Percentiles rank a stretch among this genome's conserved stretches.
Conservation (phyloP, 2,329 filamentous ascomycete genomes). For the Claviceps arundinis region DNA sequence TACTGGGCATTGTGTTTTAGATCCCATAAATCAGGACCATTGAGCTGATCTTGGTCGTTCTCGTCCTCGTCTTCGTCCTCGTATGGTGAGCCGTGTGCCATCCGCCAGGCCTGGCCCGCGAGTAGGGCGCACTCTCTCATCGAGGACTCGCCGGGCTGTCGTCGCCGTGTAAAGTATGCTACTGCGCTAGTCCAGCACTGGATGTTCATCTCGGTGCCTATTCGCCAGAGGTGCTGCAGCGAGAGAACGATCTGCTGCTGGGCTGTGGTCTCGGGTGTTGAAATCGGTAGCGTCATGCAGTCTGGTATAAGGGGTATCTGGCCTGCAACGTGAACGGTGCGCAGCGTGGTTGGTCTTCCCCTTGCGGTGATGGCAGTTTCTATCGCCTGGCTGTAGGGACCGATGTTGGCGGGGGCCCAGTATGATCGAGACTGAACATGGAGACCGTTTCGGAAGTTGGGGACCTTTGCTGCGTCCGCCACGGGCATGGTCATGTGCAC, state of each 20-base stretch:
- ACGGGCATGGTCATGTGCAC: conserved; percentile 37
- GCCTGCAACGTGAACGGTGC: conserved; percentile 58
- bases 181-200: conserved; percentile 64
- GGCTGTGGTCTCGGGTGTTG: conserved; percentile 25
- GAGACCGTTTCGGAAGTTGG: conserved; percentile 42
- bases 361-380: conserved; percentile 26
- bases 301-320: conserved; percentile 81
- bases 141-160: conserved; percentile 13
- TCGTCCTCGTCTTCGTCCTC: conserved; percentile 29
- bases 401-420: conserved; percentile 97
- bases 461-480: background rate
- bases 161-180: conserved; percentile 50
- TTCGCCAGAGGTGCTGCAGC: conserved; percentile 80
- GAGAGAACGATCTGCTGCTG: conserved; percentile 53
- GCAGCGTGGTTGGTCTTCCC: conserved; percentile 11
- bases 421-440: conserved; percentile 92
- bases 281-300: conserved; percentile 51
- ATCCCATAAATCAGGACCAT: conserved; percentile 56
- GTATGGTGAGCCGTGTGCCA: conserved; percentile 24
- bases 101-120: conserved; percentile 34
- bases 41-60: conserved; percentile 26
- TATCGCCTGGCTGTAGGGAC: conserved; percentile 88
- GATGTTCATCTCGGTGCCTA: conserved; percentile 59
- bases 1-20: conserved; percentile 42
- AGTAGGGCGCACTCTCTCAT: conserved; percentile 25